Base-by-base conservation (phyloP, 192 early-diverging fungal species). In the Neocallimastix lanati region DNA sequence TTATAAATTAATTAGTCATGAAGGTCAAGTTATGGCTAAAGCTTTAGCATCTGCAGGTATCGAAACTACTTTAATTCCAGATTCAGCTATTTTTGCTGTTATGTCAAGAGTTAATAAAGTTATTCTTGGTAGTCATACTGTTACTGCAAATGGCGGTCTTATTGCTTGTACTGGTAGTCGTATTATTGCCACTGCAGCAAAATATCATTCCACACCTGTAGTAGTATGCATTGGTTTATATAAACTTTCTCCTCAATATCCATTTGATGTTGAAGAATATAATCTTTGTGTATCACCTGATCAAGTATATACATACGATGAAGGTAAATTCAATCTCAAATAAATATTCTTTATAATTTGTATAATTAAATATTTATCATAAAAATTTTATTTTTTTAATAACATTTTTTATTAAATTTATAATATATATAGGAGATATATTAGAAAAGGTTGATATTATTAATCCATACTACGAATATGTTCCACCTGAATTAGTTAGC, bases 81-180 rank as follows among this genome's bases (percentile, higher is more conserved):
- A 99, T 82, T 92, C 95, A 25, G 95, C 97, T 0, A 91, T 96
- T 27, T 97, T 96, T 91, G 96, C 95, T 14, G 92, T 97, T 78
- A 99, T 99, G 97, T 92, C 96, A 36, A 90, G 97, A 77, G 96
- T 97, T 28, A 96, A 96, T 89, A 99, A 97, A 84, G 96, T 99
- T 29, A 93, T 98, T 80, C 84, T 97, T 33, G 95, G 95, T 29
- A 92, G 94, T 1, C 94, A 95, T 79, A 94, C 94, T 25, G 77
- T 98, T 29, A 90, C 95, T 36, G 96, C 94, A 36, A 96, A 99
- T 84, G 97, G 97, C 79, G 96, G 94, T 2, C 82, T 97, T 67
- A 92, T 99, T 13, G 92, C 94, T 2, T 87, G 91, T 4, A 89
- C 89, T 79, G 96, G 96, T 76, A 89, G 92, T 28, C 90, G 94